Evolutionary conservation across 768 basidiomycete genomes (phyloP), one percentile per base, ranked within the genome.

Genomic region (Bullera alba): DNA sequence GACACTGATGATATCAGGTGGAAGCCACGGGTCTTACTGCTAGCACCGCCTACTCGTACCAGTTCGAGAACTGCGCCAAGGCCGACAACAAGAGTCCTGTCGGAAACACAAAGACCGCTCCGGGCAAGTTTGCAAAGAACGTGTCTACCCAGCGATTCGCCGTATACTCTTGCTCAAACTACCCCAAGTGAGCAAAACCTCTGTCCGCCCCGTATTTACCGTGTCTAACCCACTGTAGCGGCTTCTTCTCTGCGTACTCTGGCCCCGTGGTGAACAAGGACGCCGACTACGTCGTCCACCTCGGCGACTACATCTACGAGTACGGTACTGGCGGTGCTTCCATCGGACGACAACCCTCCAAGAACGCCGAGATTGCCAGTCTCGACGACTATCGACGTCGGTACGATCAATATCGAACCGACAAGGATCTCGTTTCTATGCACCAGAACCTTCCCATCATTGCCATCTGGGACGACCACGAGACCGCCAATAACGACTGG

Each of bases 191-290:
- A 34, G 48, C 30, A n/a, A 25, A 23, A 4, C 3, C 14, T 23
- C 4, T 7, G 17, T 38, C 27, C 0, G 3, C 25, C 7, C 5
- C 27, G 4, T n/a, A 19, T 38, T 8, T 37, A n/a, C 36, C 32
- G 29, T 19, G 17, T 17, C 17, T 14, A 35, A 2, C 15, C 34
- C 34, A 35, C 34, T 17, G 30, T 29, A 37, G 57, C 78, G 80
- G 80, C 2, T 80, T 76, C 69, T 83, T 82, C 73, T 81, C 80
- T 64, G 80, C 80, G 7, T 83, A 82, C 60, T 78, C 78, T 4
- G 75, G 77, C 35, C 80, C 80, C 2, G 77, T 79, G 17, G 77
- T 76, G 48, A 78, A 80, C 53, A 76, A 77, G 5, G 75, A 75
- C n/a, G 78, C 81, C 51, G 66, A 80, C 28, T 81, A 79, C 51